These are phyloP conservation scores for Tripterygium wilfordii DNA, from an alignment of 177 flowering plant genomes.

Conservation along the genomic window DNA sequence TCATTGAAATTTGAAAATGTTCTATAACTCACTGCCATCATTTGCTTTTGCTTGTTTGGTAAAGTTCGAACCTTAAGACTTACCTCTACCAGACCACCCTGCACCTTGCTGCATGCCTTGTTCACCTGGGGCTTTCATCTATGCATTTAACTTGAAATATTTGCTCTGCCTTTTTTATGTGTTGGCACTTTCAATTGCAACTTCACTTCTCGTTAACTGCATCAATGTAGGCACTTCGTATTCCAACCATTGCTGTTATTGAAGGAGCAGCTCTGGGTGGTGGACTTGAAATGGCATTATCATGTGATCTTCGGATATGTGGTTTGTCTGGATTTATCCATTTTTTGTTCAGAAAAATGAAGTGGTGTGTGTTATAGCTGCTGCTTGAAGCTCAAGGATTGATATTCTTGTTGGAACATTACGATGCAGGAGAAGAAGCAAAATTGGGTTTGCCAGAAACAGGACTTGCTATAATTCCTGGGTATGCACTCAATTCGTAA, in stretches of 20 bases:
- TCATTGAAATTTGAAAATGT: too few species aligned
- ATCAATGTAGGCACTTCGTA: constrained; percentile 43
- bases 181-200: too few species aligned
- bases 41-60: too few species aligned
- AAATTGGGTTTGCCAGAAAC: constrained; percentile 80
- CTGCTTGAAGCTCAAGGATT: background rate
- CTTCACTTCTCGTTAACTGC: background rate
- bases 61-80: too few species aligned
- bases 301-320: constrained; percentile 94
- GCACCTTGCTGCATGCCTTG: too few species aligned
- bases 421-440: constrained; percentile 76
- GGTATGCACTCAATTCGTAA: constrained; percentile 51
- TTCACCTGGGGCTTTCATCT: too few species aligned
- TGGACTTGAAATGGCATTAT: constrained; percentile 86
- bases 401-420: constrained; percentile 1
- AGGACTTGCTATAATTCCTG: constrained; percentile 96
- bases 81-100: too few species aligned
- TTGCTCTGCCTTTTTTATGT: too few species aligned
- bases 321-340: constrained; percentile 28
- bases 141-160: too few species aligned
- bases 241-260: constrained; percentile 91
- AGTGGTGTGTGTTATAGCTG: too few species aligned
- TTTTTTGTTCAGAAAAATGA: background rate
- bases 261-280: constrained; percentile 98
- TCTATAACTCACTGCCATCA: too few species aligned